phyloP scores from a whole-genome alignment of 148 eudicot genomes.

The Vaccinium corymbosum region DNA sequence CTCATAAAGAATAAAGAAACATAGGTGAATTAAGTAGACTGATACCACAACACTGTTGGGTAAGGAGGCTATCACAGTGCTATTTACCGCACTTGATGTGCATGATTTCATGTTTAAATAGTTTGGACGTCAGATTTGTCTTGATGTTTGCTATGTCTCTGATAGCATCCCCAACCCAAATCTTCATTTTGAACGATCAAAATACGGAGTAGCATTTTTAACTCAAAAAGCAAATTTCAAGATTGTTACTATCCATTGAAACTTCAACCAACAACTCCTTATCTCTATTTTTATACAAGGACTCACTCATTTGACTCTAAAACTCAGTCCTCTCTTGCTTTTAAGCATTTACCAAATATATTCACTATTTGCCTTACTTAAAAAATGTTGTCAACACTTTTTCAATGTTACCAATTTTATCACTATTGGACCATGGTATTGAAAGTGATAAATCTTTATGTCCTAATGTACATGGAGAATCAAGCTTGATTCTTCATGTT shows the following conservation, averaged over 20 bases:
- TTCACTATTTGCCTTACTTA: not conserved
- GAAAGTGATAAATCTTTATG: not conserved
- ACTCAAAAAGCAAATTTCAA: too few species aligned
- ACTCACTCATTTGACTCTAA: not conserved
- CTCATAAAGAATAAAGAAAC: not conserved
- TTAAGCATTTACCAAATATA: not conserved
- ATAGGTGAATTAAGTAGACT: not conserved
- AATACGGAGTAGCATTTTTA: too few species aligned
- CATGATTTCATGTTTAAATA: not conserved
- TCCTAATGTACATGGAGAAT: not conserved
- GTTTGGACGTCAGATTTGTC: not conserved
- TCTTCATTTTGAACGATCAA: too few species aligned
- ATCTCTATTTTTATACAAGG: not conserved
- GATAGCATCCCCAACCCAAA: too few species aligned
- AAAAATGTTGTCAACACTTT: not conserved
- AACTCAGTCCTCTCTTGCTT: not conserved
- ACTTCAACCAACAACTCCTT: not conserved
- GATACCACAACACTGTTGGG: not conserved
- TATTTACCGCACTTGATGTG: not conserved
- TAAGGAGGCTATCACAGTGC: not conserved
- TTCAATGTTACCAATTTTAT: not conserved
- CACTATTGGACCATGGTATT: not conserved
- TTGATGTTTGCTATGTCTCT: not conserved
- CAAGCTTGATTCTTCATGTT: not conserved
- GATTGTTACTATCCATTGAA: not conserved